Conservation (phyloP, 441 rosid species). For the Codiaeum variegatum region DNA sequence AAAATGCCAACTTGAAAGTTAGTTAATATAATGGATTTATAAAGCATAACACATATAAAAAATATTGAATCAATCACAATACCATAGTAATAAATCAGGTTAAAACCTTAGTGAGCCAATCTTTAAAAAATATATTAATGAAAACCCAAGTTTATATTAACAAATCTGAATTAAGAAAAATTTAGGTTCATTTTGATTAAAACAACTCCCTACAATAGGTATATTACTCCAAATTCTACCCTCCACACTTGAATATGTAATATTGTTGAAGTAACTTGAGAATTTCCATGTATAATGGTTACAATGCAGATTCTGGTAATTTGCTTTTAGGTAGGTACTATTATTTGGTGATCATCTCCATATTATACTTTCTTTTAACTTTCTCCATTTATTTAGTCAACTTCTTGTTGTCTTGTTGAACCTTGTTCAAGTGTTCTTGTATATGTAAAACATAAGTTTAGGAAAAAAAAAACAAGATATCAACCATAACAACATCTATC, state of each 20-base stretch:
- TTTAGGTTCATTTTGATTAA: too few species aligned
- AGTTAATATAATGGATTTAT: too few species aligned
- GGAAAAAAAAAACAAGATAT: neutral
- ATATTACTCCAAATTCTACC: constrained; percentile 75
- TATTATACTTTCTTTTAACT: constrained; percentile 79
- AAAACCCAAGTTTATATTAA: too few species aligned
- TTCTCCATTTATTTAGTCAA: constrained; percentile 84
- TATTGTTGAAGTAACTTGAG: constrained; percentile 26
- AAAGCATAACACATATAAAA: too few species aligned
- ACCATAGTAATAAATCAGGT: too few species aligned
- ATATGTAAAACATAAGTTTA: neutral
- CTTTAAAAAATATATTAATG: too few species aligned
- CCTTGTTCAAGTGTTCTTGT: constrained; percentile 55
- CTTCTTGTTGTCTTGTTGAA: constrained; percentile 72
- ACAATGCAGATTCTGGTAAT: constrained; percentile 80
- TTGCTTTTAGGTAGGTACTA: constrained; percentile 77
- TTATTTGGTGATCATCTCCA: constrained; percentile 83
- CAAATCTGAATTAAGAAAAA: too few species aligned
- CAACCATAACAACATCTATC: neutral
- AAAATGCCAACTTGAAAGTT: too few species aligned
- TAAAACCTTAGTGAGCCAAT: too few species aligned
- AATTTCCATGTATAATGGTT: constrained; percentile 45
- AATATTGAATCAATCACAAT: too few species aligned
- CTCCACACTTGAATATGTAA: constrained; percentile 61
- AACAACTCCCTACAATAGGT: too few species aligned